A percentile compares a stretch with the other conserved stretches of the same genome.
Conservation (phyloP, 176 grass and related monocot genomes). For the Phragmites australis region DNA sequence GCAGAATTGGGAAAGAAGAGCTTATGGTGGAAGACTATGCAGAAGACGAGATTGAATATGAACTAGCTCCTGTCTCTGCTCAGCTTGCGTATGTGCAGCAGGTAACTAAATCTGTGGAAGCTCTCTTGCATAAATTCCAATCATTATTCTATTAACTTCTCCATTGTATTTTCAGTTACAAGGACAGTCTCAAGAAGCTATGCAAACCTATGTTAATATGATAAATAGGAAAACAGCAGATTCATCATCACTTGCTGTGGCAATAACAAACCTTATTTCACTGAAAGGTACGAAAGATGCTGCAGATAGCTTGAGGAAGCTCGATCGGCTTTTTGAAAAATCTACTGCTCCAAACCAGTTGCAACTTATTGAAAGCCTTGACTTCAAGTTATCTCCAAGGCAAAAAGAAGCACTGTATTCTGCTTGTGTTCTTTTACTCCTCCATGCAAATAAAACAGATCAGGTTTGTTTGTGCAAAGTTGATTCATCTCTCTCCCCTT, state of each 20-base stretch:
- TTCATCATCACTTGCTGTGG: slow-evolving; percentile 73
- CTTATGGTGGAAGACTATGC: slow-evolving; percentile 77
- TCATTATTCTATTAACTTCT: slow-evolving; percentile 8
- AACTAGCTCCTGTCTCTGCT: slow-evolving; percentile 80
- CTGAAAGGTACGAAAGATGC: slow-evolving; percentile 77
- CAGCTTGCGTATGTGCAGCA: slow-evolving; percentile 88
- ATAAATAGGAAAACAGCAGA: slow-evolving; percentile 53
- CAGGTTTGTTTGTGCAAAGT: slow-evolving; percentile 54
- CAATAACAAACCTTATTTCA: slow-evolving; percentile 81
- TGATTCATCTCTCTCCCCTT: background rate
- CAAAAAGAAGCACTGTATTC: slow-evolving; percentile 85
- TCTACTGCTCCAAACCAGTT: slow-evolving; percentile 54
- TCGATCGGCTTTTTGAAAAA: slow-evolving; percentile 77
- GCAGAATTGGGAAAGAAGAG: slow-evolving; percentile 85
- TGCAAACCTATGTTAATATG: slow-evolving; percentile 65
- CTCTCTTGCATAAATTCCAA: background rate
- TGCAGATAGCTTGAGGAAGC: slow-evolving; percentile 74
- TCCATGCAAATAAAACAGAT: slow-evolving; percentile 78
- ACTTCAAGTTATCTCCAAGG: slow-evolving; percentile 63
- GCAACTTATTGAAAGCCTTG: slow-evolving; percentile 69
- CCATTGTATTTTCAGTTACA: slow-evolving; percentile 68
- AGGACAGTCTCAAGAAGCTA: slow-evolving; percentile 78
- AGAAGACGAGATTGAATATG: slow-evolving; percentile 72
- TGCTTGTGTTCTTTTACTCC: slow-evolving; percentile 77
- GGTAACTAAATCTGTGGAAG: slow-evolving; percentile 41